phyloP scores from a whole-genome alignment of 805 yeast species.

The Wickerhamomyces hampshirensis region DNA sequence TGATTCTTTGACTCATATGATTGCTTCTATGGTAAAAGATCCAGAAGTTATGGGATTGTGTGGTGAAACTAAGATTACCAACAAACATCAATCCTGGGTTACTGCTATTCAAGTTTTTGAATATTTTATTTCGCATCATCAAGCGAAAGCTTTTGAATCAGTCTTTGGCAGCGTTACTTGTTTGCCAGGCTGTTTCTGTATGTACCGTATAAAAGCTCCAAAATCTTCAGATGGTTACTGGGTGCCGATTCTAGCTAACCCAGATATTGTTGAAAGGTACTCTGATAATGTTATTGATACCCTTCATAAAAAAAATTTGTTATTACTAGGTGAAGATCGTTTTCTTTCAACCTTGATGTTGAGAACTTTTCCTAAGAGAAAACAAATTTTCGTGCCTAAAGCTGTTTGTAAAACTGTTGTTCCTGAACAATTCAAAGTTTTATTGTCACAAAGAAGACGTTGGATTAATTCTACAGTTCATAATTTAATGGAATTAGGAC shows the following conservation, averaged over 20 bases:
- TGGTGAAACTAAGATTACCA: conserved; percentile 91
- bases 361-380: conserved; percentile 83
- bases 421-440: conserved; percentile 75
- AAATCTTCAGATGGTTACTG: conserved; percentile 75
- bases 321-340: conserved; percentile 88
- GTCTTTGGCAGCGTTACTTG: conserved; percentile 94
- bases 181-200: conserved; percentile 91
- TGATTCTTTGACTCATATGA: conserved; percentile 85
- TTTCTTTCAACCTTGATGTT: conserved; percentile 81
- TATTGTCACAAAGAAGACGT: conserved; percentile 89
- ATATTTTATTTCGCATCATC: conserved; percentile 90
- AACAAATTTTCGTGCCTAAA: conserved; percentile 79
- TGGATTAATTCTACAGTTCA: conserved; percentile 97
- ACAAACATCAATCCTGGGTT: conserved; percentile 81
- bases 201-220: conserved; percentile 88
- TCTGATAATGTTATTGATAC: conserved; percentile 82
- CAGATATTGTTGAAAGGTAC: conserved; percentile 89
- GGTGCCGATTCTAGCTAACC: conserved; percentile 92
- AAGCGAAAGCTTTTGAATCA: conserved; percentile 91
- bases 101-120: conserved; percentile 93
- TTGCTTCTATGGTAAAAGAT: conserved; percentile 82
- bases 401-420: conserved; percentile 91
- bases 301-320: conserved; percentile 78
- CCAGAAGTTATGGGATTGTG: conserved; percentile 88
- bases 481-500: conserved; percentile 79